Percentiles rank a stretch among this genome's conserved stretches.
Conservation (phyloP, 768 basidiomycete species). For the Omphalotus guepiniiformis region DNA sequence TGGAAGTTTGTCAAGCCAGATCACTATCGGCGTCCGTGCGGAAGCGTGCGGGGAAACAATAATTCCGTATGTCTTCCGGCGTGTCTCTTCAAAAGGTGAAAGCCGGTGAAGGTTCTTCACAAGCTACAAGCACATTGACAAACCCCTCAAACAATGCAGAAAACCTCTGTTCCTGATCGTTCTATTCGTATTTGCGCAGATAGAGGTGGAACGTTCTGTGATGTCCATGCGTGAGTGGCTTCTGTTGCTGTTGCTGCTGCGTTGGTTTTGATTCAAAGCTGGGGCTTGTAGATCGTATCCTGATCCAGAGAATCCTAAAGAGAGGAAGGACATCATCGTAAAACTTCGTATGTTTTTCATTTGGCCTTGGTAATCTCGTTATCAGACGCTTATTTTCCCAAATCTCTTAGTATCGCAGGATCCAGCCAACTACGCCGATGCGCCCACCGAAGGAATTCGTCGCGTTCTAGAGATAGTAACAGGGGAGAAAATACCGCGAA, state of each 20-base stretch:
- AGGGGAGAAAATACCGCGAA: slow-evolving; percentile 63
- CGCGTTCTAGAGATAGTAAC: slow-evolving; percentile 78
- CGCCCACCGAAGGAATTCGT: slow-evolving; percentile 91
- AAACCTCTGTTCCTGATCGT: slow-evolving; percentile 54
- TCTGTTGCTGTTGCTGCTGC: neutral
- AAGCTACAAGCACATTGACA: neutral
- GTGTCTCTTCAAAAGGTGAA: neutral
- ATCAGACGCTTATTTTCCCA: neutral
- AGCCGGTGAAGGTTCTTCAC: neutral
- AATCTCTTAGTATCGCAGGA: slow-evolving; percentile 75
- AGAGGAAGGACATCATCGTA: slow-evolving; percentile 79
- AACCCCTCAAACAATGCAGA: neutral
- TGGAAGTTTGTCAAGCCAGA: no score
- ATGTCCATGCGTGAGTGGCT: slow-evolving; percentile 69
- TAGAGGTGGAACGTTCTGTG: slow-evolving; percentile 90
- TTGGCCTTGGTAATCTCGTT: neutral
- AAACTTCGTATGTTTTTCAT: slow-evolving; percentile 73
- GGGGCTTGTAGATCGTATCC: slow-evolving; percentile 56
- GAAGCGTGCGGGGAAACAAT: no score
- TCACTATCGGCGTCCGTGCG: no score
- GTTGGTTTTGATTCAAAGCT: neutral
- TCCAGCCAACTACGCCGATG: slow-evolving; percentile 82
- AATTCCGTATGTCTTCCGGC: slow-evolving; percentile 8
- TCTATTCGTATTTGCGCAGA: slow-evolving; percentile 86
- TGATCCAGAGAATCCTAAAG: slow-evolving; percentile 54